Percentiles rank a stretch among this genome's conserved stretches.
Evolutionary conservation across 176 grass and related monocot species (phyloP).

Genomic region (Oryza glumipatula): DNA sequence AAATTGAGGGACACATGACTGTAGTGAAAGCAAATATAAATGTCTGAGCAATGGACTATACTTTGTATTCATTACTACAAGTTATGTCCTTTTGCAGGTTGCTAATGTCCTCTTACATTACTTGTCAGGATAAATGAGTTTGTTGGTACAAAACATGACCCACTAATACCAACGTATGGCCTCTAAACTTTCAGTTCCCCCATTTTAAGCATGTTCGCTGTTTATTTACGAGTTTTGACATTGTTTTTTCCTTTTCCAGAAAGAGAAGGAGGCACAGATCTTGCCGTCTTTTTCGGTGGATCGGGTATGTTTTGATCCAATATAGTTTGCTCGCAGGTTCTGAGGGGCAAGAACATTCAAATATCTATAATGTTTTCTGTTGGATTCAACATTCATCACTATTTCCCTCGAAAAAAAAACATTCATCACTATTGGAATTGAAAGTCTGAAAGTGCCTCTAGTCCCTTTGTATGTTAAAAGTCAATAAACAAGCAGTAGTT

Average conservation of each 20-base stretch:
- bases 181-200: conserved; percentile 37
- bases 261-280: conserved; percentile 62
- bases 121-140: conserved; percentile 80
- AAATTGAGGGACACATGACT: neutral
- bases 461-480: neutral
- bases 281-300: conserved; percentile 66
- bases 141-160: conserved; percentile 82
- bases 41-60: neutral
- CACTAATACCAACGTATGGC: conserved; percentile 81
- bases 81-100: neutral
- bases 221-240: conserved; percentile 9
- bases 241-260: conserved; percentile 51
- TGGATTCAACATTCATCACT: neutral
- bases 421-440: too few species aligned
- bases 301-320: conserved; percentile 48
- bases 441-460: neutral
- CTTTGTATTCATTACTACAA: neutral
- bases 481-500: neutral
- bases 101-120: conserved; percentile 23
- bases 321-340: neutral
- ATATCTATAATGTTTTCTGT: neutral
- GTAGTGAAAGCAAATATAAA: neutral
- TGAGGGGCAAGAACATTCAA: neutral
- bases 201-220: conserved; percentile 22
- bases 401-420: neutral